Percentiles rank a stretch among this genome's conserved stretches.
These are phyloP conservation scores for Cladophialophora yegresii DNA, from an alignment of 2,329 filamentous ascomycete species.

Conservation along the genomic window DNA sequence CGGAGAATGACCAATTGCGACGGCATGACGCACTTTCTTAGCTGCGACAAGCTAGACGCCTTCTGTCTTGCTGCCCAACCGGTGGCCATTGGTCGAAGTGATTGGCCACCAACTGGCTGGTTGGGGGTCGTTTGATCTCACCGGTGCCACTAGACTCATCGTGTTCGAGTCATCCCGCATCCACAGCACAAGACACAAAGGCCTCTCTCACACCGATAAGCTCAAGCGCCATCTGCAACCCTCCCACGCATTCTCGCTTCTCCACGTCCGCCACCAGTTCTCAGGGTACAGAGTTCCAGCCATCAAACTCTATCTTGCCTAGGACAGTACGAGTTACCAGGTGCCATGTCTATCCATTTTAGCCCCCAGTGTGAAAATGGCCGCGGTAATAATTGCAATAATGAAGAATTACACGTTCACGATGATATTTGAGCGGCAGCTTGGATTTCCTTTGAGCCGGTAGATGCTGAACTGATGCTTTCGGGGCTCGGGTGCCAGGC, in stretches of 20 bases:
- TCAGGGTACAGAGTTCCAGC: neutral
- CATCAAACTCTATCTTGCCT: slow-evolving; percentile 1
- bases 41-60: slow-evolving; percentile 2
- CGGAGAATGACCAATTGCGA: slow-evolving; percentile 7
- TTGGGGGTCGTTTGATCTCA: slow-evolving; percentile 16
- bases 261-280: slow-evolving; percentile 14
- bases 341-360: neutral
- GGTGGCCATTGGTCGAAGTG: slow-evolving; percentile 7
- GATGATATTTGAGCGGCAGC: neutral
- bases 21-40: slow-evolving; percentile 13
- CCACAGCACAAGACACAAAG: neutral
- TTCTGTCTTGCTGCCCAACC: slow-evolving; percentile 18
- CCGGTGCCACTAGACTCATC: slow-evolving; percentile 15
- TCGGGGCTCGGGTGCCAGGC: too few species aligned
- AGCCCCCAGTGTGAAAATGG: neutral
- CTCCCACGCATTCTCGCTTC: slow-evolving; percentile 17
- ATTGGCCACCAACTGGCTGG: slow-evolving; percentile 8
- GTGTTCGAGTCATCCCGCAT: slow-evolving; percentile 11
- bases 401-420: neutral
- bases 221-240: slow-evolving; percentile 7
- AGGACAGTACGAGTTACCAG: neutral
- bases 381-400: neutral
- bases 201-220: slow-evolving; percentile 4
- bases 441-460: neutral
- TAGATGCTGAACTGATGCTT: too few species aligned